These are phyloP conservation scores for Hyaloscypha finlandica DNA, from an alignment of 495 filamentous ascomycete species.

Conservation along the genomic window DNA sequence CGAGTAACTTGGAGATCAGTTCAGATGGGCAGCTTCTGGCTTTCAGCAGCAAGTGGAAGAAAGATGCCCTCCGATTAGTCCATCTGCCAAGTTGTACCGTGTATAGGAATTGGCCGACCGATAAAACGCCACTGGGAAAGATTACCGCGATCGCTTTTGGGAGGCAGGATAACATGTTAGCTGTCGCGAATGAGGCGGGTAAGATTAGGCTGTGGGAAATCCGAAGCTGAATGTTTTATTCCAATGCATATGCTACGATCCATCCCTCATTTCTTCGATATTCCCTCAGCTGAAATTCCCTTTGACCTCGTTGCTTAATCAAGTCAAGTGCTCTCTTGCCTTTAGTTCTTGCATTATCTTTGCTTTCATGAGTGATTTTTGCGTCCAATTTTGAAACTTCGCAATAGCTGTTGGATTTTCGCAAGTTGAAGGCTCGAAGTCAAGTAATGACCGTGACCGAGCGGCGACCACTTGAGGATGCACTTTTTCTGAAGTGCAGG, in stretches of 20 bases:
- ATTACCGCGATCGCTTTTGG: slow-evolving; percentile 79
- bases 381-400: too few relatives aligned
- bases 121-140: slow-evolving; percentile 82
- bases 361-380: too few relatives aligned
- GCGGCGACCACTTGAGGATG: too few relatives aligned
- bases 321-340: neutral
- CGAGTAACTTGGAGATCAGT: slow-evolving; percentile 74
- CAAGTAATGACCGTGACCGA: too few relatives aligned
- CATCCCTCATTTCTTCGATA: neutral
- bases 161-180: slow-evolving; percentile 68
- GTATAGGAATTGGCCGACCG: slow-evolving; percentile 95
- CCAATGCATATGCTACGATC: neutral
- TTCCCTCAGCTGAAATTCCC: neutral
- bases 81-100: slow-evolving; percentile 92
- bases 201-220: slow-evolving; percentile 90
- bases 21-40: slow-evolving; percentile 87
- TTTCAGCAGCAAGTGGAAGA: slow-evolving; percentile 82
- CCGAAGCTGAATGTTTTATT: slow-evolving; percentile 22
- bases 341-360: neutral
- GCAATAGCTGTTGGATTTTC: too few relatives aligned
- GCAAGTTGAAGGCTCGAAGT: too few relatives aligned
- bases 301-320: neutral
- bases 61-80: slow-evolving; percentile 83
- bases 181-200: slow-evolving; percentile 84
- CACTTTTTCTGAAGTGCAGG: too few relatives aligned